phyloP scores from a whole-genome alignment of 225 moss, liverwort and hornwort genomes.

The Rhytidiadelphus loreus region DNA sequence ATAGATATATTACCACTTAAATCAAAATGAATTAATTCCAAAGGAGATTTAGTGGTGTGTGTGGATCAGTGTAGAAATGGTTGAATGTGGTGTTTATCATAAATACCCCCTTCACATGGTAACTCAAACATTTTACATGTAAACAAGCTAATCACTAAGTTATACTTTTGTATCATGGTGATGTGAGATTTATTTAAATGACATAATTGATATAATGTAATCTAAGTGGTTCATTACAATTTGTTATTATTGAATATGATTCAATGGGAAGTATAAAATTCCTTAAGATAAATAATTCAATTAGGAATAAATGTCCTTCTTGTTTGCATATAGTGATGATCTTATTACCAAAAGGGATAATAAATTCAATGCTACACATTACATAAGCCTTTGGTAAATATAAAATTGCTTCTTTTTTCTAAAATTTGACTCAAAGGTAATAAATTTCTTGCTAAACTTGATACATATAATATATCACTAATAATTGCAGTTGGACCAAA shows the following conservation, averaged over 20 bases:
- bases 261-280: neutral
- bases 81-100: neutral
- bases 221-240: neutral
- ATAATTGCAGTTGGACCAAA: neutral
- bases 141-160: neutral
- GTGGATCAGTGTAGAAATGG: neutral
- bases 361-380: neutral
- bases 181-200: neutral
- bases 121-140: neutral
- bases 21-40: neutral
- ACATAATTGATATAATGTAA: neutral
- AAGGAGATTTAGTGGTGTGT: neutral
- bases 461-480: neutral
- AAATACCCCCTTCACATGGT: neutral
- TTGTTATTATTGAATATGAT: neutral
- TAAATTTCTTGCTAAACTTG: neutral
- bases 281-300: neutral
- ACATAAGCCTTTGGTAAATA: neutral
- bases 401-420: neutral
- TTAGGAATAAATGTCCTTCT: neutral
- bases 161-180: neutral
- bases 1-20: neutral
- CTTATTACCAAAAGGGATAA: neutral
- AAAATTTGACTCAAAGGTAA: neutral
- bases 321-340: neutral